Base-by-base conservation (phyloP, 2,329 filamentous ascomycete genomes). In the Penicillium brasilianum region DNA sequence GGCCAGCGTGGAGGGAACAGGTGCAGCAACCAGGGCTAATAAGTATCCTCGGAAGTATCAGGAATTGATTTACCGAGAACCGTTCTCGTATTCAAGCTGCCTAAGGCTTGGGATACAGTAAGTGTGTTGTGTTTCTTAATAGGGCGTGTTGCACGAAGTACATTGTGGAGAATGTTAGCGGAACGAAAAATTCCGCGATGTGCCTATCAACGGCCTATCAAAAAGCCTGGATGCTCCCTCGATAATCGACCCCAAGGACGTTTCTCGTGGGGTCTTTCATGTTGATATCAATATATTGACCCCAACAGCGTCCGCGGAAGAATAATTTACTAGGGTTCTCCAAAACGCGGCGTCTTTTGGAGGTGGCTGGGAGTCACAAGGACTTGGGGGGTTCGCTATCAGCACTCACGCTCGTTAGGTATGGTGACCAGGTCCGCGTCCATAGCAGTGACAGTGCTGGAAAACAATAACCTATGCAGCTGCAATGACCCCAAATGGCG, bases 181-280 rank as follows among this genome's bases (percentile, higher is more conserved):
- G 37, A 55, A 46, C 14, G 14, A 22, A 10, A 8, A 28, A 41
- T 55, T 44, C 36, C 22, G 22, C 39, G 25, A 16, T 18, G 25
- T 11, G 11, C n/a, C 51, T 20, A 54, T 43, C 51, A 34, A 41
- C n/a, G 20, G 22, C 37, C 51, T 53, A 54, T 54, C 37, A 53
- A 39, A 13, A 39, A 32, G 16, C 14, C 50, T 30, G 3, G 32
- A 51, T 44, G 13, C 43, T 34, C 51, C 8, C 50, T 30, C 5
- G 32, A 51, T 44, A 18, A 43, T 34, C 51, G 37, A 30, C 36
- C 22, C 51, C 30, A 50, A 50, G 11, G 30, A 13, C 11, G 14
- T 50, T 16, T 14, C 16, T 14, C 4, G 32, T 13, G 30, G 46
- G 10, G 28, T 20, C n/a, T 30, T 53, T 30, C 37, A 20, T 22